Conservation (phyloP, 371 early-diverging fungal species). For the Rhizopus microsporus region DNA sequence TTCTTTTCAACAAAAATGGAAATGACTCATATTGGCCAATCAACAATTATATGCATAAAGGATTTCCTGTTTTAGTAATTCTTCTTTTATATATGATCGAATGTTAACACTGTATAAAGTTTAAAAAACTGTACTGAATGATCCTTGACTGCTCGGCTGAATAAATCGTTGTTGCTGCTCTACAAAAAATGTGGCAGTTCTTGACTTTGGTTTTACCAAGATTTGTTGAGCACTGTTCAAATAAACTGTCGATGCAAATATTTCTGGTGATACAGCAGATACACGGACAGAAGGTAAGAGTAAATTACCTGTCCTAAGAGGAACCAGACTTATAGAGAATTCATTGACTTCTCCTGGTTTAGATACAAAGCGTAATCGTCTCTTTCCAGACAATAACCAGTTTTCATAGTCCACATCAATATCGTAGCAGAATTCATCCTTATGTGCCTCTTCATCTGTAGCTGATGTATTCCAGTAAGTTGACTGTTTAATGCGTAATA, state of each 20-base stretch:
- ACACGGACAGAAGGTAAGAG: constrained; percentile 60
- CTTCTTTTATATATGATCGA: too few relatives aligned
- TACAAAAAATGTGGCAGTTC: constrained; percentile 68
- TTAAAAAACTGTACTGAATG: too few relatives aligned
- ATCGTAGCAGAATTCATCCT: constrained; percentile 63
- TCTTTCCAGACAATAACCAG: constrained; percentile 73
- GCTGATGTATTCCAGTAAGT: constrained; percentile 53
- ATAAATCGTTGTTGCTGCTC: constrained; percentile 64
- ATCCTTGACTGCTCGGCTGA: constrained; percentile 16
- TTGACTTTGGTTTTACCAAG: constrained; percentile 63
- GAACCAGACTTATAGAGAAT: constrained; percentile 60
- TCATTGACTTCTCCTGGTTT: constrained; percentile 59
- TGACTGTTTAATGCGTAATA: constrained; percentile 57
- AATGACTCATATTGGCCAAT: too few relatives aligned
- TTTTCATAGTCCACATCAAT: constrained; percentile 69
- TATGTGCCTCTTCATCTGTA: constrained; percentile 4
- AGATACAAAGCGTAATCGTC: constrained; percentile 58
- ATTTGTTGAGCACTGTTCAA: constrained; percentile 67
- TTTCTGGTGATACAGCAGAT: constrained; percentile 48
- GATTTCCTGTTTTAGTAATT: too few relatives aligned
- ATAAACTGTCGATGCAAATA: constrained; percentile 60
- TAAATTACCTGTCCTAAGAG: constrained; percentile 68
- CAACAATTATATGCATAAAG: too few relatives aligned
- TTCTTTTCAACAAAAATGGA: too few relatives aligned
- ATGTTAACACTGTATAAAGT: too few relatives aligned